Percentiles rank a stretch among this genome's conserved stretches.
Evolutionary conservation across 2,329 filamentous ascomycete genomes (phyloP).

Genomic region (Fusarium nurragi): DNA sequence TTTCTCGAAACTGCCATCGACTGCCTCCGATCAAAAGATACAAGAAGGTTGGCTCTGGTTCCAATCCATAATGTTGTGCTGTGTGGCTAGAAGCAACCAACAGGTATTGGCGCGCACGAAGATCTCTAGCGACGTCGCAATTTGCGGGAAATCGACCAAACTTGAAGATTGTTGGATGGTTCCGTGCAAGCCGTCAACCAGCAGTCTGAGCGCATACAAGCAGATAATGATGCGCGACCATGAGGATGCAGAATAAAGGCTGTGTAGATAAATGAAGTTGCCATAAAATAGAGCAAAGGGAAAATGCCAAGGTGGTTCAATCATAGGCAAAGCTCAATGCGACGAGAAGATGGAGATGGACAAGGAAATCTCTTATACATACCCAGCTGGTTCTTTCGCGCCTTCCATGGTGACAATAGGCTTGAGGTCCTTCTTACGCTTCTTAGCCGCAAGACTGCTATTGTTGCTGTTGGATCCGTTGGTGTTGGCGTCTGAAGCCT

Average conservation of each 20-base stretch:
- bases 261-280: neutral
- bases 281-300: neutral
- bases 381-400: slow-evolving; percentile 50
- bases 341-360: slow-evolving; percentile 4
- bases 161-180: neutral
- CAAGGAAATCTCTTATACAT: slow-evolving; percentile 42
- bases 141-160: slow-evolving; percentile 4
- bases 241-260: neutral
- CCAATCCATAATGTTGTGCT: neutral
- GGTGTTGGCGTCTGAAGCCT: slow-evolving; percentile 41
- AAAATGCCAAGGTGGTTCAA: neutral
- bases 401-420: slow-evolving; percentile 79
- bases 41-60: slow-evolving; percentile 1
- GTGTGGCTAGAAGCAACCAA: slow-evolving; percentile 1
- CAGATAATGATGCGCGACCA: neutral
- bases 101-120: slow-evolving; percentile 6
- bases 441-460: slow-evolving; percentile 61
- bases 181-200: neutral
- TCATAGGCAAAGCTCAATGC: neutral
- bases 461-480: slow-evolving; percentile 45
- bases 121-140: slow-evolving; percentile 3
- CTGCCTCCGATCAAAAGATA: neutral
- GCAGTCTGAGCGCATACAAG: neutral
- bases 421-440: slow-evolving; percentile 80
- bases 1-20: slow-evolving; percentile 19